Percentiles rank a stretch among this genome's conserved stretches.
phyloP scores from a whole-genome alignment of 31 red algal genomes.

The Endocladia muricata region DNA sequence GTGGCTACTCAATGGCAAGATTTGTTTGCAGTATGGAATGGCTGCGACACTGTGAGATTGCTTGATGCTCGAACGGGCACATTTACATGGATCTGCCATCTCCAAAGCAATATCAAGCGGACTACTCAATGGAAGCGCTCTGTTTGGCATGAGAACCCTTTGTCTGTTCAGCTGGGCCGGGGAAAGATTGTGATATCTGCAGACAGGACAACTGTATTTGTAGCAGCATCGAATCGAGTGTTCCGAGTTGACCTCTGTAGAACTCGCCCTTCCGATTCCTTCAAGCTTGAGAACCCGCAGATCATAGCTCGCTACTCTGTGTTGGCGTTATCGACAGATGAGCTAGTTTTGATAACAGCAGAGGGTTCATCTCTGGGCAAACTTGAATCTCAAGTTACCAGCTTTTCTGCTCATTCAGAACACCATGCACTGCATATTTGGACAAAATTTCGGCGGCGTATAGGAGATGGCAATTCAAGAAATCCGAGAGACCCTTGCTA shows the following conservation, averaged over 20 bases:
- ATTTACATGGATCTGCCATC: neutral
- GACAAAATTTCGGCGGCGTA: too few species aligned
- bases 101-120: neutral
- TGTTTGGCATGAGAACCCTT: neutral
- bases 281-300: neutral
- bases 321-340: constrained; percentile 34
- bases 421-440: constrained; percentile 18
- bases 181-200: constrained; percentile 20
- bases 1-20: neutral
- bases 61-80: constrained; percentile 11
- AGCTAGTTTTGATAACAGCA: constrained; percentile 23
- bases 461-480: too few species aligned
- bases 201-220: constrained; percentile 11
- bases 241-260: constrained; percentile 2
- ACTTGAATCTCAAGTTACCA: constrained; percentile 10
- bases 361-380: constrained; percentile 18
- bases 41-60: neutral
- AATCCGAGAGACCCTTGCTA: neutral
- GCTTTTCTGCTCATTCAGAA: constrained; percentile 7
- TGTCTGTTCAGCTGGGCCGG: constrained; percentile 11
- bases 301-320: constrained; percentile 14
- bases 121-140: constrained; percentile 3
- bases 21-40: constrained; percentile 22
- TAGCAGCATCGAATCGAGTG: constrained; percentile 42
- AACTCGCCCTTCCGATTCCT: neutral